Percentiles rank a stretch among this genome's conserved stretches.
Conservation (phyloP, 305 asterid species). For the Petunia hybrid region DNA sequence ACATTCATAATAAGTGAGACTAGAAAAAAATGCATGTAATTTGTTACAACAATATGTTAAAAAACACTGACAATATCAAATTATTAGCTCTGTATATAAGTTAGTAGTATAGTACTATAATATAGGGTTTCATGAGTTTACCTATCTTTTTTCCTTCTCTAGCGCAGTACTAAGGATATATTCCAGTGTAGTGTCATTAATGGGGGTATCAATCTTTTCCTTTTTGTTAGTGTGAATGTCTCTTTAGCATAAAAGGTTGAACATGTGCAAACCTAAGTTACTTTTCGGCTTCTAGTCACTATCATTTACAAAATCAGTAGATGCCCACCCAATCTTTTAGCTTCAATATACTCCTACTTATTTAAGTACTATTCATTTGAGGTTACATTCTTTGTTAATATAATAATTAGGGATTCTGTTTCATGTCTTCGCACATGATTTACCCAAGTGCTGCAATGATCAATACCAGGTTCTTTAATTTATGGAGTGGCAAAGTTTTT, state of each 20-base stretch:
- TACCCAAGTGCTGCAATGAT: background rate
- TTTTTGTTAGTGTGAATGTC: conserved; percentile 26
- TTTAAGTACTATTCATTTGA: background rate
- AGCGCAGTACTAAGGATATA: conserved; percentile 3
- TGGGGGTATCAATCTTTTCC: conserved; percentile 24
- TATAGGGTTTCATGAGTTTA: too few species aligned
- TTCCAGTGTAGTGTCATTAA: conserved; percentile 16
- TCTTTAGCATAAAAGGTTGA: conserved; percentile 30
- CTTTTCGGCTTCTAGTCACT: conserved; percentile 27
- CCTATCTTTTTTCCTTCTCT: background rate
- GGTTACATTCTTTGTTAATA: background rate
- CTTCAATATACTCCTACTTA: background rate
- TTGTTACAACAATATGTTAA: too few species aligned
- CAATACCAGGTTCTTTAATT: background rate
- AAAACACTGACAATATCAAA: too few species aligned
- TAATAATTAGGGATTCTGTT: background rate
- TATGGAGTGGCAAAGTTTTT: too few species aligned
- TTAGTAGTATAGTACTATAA: too few species aligned
- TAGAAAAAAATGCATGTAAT: too few species aligned
- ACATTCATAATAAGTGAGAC: too few species aligned
- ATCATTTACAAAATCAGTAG: conserved; percentile 25
- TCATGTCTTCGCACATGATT: background rate
- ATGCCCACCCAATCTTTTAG: conserved; percentile 32
- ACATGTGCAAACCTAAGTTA: conserved; percentile 20
- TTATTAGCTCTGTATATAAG: too few species aligned